phyloP scores from a whole-genome alignment of 179 eudicot species.

The Silene noctiflora region DNA sequence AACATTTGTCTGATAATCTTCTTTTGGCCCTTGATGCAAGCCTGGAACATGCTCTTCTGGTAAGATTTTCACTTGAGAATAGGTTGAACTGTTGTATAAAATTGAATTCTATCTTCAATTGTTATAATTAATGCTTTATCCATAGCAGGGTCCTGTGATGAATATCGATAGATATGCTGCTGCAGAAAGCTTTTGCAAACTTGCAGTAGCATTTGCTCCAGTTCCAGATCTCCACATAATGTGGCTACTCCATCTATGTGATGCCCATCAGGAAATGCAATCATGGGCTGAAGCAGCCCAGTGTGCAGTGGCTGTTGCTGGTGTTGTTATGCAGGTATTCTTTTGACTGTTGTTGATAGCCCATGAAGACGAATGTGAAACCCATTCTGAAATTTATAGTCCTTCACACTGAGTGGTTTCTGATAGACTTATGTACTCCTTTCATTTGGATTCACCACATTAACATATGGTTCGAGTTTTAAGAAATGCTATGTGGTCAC shows the following conservation, averaged over 20 bases:
- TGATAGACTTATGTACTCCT: not conserved
- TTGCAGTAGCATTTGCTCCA: slow-evolving; percentile 94
- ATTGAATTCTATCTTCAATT: slow-evolving; percentile 6
- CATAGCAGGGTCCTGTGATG: slow-evolving; percentile 76
- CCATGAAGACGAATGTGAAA: slow-evolving; percentile 6
- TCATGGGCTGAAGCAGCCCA: slow-evolving; percentile 99
- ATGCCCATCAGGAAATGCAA: slow-evolving; percentile 99
- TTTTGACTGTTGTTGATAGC: not conserved
- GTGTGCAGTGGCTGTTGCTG: slow-evolving; percentile 99
- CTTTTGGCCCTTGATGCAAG: slow-evolving; percentile 92
- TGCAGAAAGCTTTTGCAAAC: slow-evolving; percentile 97
- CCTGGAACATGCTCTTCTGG: slow-evolving; percentile 95
- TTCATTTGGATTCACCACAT: not conserved
- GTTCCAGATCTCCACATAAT: slow-evolving; percentile 99
- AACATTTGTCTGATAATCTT: slow-evolving; percentile 65
- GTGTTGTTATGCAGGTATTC: slow-evolving; percentile 96
- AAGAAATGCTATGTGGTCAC: no score
- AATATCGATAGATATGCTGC: slow-evolving; percentile 92
- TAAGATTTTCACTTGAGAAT: slow-evolving; percentile 27
- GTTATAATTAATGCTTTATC: slow-evolving; percentile 11
- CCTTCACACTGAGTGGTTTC: not conserved
- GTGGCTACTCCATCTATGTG: slow-evolving; percentile 98
- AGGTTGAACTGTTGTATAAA: not conserved
- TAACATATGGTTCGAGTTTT: not conserved
- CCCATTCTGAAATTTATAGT: not conserved